phyloP scores from a whole-genome alignment of 1,139 yeast species.

The Ogataea hybrid region DNA sequence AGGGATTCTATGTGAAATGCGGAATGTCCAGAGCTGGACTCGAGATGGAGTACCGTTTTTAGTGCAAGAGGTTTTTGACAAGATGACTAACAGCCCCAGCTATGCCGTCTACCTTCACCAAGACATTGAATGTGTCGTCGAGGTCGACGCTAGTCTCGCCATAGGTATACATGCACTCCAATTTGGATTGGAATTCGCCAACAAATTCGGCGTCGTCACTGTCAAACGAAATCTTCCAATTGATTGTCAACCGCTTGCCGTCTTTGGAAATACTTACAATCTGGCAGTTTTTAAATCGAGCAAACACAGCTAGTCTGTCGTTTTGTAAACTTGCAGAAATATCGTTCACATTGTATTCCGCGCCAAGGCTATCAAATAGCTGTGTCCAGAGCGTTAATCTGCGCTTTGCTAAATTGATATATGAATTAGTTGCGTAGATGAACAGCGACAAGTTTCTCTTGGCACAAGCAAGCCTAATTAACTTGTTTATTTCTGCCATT shows the following conservation, averaged over 20 bases:
- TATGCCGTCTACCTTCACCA: slow-evolving; percentile 21
- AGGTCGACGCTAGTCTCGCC: slow-evolving; percentile 9
- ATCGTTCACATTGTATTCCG: slow-evolving; percentile 12
- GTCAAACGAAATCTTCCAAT: slow-evolving; percentile 16
- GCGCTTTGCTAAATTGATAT: slow-evolving; percentile 15
- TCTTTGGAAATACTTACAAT: slow-evolving; percentile 8
- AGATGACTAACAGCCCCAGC: slow-evolving; percentile 15
- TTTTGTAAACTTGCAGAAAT: neutral
- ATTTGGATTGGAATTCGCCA: slow-evolving; percentile 19
- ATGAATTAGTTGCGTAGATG: slow-evolving; percentile 24
- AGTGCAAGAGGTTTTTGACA: slow-evolving; percentile 12
- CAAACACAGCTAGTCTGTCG: slow-evolving; percentile 10
- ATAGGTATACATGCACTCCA: slow-evolving; percentile 6
- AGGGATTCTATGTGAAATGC: slow-evolving; percentile 87
- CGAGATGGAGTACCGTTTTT: slow-evolving; percentile 55
- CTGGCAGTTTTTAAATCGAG: slow-evolving; percentile 16
- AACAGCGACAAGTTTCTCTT: slow-evolving; percentile 25
- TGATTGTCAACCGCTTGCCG: slow-evolving; percentile 3
- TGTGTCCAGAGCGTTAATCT: slow-evolving; percentile 22
- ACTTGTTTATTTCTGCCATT: slow-evolving; percentile 15
- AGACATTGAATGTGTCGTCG: slow-evolving; percentile 17
- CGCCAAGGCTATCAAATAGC: slow-evolving; percentile 10
- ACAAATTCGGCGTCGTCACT: slow-evolving; percentile 7
- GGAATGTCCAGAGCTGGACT: slow-evolving; percentile 64
- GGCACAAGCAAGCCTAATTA: slow-evolving; percentile 11